These are phyloP conservation scores for Cymbopogon flexuosus DNA, from an alignment of 202 grass and related monocot genomes.

Conservation along the genomic window DNA sequence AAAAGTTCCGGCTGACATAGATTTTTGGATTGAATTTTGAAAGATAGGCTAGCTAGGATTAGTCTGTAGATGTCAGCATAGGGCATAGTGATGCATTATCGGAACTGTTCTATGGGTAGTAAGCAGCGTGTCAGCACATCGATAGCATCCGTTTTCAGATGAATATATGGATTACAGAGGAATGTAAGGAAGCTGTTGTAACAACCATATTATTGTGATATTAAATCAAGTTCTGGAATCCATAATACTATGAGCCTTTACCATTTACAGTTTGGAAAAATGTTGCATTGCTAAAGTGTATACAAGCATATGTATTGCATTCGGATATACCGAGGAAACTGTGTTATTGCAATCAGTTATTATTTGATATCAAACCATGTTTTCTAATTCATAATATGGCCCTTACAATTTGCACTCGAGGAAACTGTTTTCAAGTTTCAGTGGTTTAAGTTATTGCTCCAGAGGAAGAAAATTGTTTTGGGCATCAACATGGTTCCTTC, in stretches of 20 bases:
- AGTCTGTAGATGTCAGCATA: neutral
- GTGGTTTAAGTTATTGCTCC: too few species aligned
- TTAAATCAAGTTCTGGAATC: constrained; percentile 1
- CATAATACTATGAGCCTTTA: neutral
- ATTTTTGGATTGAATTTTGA: neutral
- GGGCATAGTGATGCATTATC: neutral
- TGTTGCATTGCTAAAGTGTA: neutral
- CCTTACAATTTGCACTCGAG: too few species aligned
- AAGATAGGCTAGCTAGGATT: neutral
- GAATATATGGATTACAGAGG: neutral
- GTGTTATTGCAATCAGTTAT: neutral
- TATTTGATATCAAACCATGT: neutral
- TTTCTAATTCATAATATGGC: neutral
- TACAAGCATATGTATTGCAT: neutral
- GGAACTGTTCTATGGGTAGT: neutral
- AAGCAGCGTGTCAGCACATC: neutral
- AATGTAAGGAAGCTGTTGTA: neutral
- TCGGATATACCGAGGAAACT: neutral
- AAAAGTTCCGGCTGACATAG: neutral
- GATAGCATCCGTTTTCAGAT: neutral
- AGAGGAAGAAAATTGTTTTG: too few species aligned
- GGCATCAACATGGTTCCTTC: neutral
- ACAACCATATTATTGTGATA: neutral
- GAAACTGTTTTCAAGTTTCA: too few species aligned
- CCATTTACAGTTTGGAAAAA: neutral